Conservation (phyloP, 2,329 filamentous ascomycete genomes). For the Podosphaera leucotricha region DNA sequence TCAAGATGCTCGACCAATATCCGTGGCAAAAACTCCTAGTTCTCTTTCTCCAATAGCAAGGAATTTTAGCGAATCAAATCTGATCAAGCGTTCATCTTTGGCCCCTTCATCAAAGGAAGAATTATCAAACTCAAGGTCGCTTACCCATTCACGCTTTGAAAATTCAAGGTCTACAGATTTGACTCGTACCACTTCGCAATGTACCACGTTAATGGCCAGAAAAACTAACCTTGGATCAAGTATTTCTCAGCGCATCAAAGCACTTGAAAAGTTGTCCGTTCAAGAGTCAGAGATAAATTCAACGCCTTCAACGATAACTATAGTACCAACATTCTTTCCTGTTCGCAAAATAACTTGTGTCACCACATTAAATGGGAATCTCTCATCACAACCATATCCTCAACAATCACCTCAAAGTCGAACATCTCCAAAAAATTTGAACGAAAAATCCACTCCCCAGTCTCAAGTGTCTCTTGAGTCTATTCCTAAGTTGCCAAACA, state of each 20-base stretch:
- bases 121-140: constrained; percentile 15
- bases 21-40: constrained; percentile 59
- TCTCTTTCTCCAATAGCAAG: constrained; percentile 27
- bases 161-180: constrained; percentile 20
- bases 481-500: constrained; percentile 71
- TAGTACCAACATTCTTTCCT: constrained; percentile 32
- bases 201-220: constrained; percentile 31
- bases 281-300: constrained; percentile 14
- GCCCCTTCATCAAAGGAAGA: constrained; percentile 16
- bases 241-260: constrained; percentile 87
- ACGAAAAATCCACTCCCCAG: constrained; percentile 4
- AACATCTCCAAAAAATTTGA: constrained; percentile 2
- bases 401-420: constrained; percentile 22
- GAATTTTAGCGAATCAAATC: constrained; percentile 8
- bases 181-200: constrained; percentile 29
- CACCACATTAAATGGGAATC: constrained; percentile 15
- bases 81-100: constrained; percentile 16
- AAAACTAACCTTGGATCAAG: constrained; percentile 71
- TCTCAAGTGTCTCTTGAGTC: constrained; percentile 40
- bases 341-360: constrained; percentile 25
- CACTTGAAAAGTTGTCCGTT: constrained; percentile 55
- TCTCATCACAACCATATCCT: constrained; percentile 19
- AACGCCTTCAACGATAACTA: constrained; percentile 15
- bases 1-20: constrained; percentile 60
- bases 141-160: constrained; percentile 17